Evolutionary conservation across 163 green algal species (phyloP), one percentile per base, ranked within the genome.

Genomic region (Scenedesmus sp.): DNA sequence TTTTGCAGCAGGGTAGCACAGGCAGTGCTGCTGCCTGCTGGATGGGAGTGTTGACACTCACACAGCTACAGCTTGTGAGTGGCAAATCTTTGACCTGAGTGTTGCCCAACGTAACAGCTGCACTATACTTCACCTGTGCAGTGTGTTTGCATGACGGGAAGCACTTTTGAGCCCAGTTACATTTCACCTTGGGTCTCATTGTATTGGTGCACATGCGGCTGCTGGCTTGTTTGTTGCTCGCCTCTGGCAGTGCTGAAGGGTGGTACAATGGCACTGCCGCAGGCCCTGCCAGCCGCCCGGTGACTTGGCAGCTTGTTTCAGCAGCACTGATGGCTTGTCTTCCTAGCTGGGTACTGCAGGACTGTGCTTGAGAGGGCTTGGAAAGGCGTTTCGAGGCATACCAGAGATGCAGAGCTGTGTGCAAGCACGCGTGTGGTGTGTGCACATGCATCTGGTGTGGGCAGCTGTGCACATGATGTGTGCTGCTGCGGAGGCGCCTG

Each of bases 171-270:
- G 70, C 46, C 18, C 23, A 46, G 20, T 3, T 79, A 23, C 23
- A 13, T n/a, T 23, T 6, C 12, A 15, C 18, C 4, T 52, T 10
- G 23, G 13, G n/a, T 73, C 15, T 79, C 4, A 15, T 16, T 52
- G 18, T 52, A 18, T 52, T 76, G n/a, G 64, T 52, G 23, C 34
- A 46, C 34, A 23, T 79, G 70, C 70, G 46, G 23, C 70, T 79
- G 70, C 70, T 79, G 23, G 70, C 70, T 79, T 79, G 70, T 79
- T 79, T 79, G 70, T 79, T 23, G 70, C 70, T 79, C 70, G 23
- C 15, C 70, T 79, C 70, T 79, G 70, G 70, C 70, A 79, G 70
- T 52, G 70, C 70, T 52, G 70, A 79, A 79, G 70, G 70, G 70
- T 79, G 70, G 70, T 79, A 79, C 70, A 79, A 52, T 79, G 70